Percentiles rank a stretch among this genome's conserved stretches.
phyloP scores from a whole-genome alignment of 2,329 filamentous ascomycete genomes.

The Botrytis pseudocinerea region DNA sequence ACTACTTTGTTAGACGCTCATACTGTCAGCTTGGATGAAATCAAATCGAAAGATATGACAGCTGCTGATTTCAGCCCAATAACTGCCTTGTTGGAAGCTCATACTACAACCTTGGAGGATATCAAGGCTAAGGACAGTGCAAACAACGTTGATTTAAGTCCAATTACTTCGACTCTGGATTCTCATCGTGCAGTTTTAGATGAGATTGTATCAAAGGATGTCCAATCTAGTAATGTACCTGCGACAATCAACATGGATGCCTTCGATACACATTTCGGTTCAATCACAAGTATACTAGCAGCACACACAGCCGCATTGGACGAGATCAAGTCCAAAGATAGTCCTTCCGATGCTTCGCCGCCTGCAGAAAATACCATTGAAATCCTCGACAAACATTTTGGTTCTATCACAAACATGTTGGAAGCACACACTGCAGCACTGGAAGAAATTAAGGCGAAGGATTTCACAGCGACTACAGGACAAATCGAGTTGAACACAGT shows the following conservation, averaged over 20 bases:
- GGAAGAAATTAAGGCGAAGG: constrained; percentile 29
- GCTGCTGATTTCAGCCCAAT: neutral
- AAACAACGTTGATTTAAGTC: neutral
- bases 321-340: constrained; percentile 27
- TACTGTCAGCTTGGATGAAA: neutral
- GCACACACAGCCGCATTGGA: constrained; percentile 27
- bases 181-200: constrained; percentile 18
- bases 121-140: constrained; percentile 24
- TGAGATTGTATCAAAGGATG: constrained; percentile 23
- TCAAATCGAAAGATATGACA: neutral
- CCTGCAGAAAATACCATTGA: neutral
- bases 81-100: neutral
- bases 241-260: neutral
- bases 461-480: neutral
- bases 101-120: constrained; percentile 24
- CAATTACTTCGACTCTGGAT: constrained; percentile 20
- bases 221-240: neutral
- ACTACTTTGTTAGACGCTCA: neutral
- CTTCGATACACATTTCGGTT: constrained; percentile 23
- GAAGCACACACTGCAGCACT: constrained; percentile 26
- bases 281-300: constrained; percentile 26
- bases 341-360: neutral
- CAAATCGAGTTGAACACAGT: neutral
- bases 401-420: constrained; percentile 23
- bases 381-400: constrained; percentile 21